Base-by-base conservation (phyloP, 1,284 basidiomycete species). In the Somion occarium region DNA sequence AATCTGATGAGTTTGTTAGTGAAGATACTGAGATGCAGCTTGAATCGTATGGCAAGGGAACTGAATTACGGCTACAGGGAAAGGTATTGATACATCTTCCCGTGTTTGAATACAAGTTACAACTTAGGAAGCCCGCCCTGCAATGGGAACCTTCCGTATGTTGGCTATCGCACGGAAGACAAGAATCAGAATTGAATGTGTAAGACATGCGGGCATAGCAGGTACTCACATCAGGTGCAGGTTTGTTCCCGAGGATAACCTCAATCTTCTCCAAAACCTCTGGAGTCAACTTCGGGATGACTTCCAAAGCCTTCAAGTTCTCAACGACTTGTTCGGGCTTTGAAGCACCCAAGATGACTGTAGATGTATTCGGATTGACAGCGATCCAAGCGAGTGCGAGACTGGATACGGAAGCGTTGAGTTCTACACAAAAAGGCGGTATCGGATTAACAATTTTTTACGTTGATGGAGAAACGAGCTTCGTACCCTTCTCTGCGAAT, bases 371-470 rank as follows among this genome's bases (percentile, higher is more conserved):
- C 38, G 78, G 73, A 66, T 86, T 82, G 48, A 67, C 72, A 13
- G 82, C 76, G 11, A 82, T 74, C 86, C 85, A 89, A 4, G 87
- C 87, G 25, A 90, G 73, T 1, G 86, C 82, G 43, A 95, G 76
- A 50, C 80, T 78, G 22, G 81, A 71, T 50, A 82, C 75, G 41
- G 71, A 80, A 57, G 76, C 79, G 27, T 71, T 73, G 3, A 85
- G 68, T 60, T 80, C 78, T 76, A 13, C n/a, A n/a, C 15, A 25
- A 42, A 18, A 37, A 5, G 11, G 38, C 11, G 5, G 26, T 5
- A 22, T 25, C 20, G 30, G 11, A 12, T 3, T 38, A 19, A 46
- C 46, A 18, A 48, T 41, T 7, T n/a, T 13, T 27, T 9, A 12
- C 19, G n/a, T 3, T 12, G 18, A 38, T 12, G 5, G 13, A 2